Percentiles rank a stretch among this genome's conserved stretches.
Evolutionary conservation across 108 stramenopile species (phyloP).

Genomic region (Fragilaria radians): DNA sequence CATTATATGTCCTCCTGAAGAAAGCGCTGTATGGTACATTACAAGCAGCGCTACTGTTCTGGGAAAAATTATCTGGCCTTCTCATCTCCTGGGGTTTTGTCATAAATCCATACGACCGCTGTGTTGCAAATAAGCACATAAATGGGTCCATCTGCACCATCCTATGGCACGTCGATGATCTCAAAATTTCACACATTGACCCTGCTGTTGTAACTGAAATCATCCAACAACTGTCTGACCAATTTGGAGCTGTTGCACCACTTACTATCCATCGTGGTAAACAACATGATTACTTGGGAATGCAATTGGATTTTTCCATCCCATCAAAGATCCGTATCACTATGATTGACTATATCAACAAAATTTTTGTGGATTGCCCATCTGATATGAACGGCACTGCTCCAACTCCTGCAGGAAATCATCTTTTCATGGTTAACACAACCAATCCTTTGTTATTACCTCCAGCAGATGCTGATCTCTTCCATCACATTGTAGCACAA

Average conservation of each 20-base stretch:
- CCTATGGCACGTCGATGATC: too few relatives aligned
- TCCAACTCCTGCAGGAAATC: slow-evolving; percentile 21
- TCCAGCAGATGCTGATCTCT: background rate
- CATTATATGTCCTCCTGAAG: slow-evolving; percentile 14
- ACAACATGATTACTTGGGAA: slow-evolving; percentile 31
- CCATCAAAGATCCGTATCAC: slow-evolving; percentile 2
- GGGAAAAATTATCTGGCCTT: background rate
- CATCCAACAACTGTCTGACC: slow-evolving; percentile 2
- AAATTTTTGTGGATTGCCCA: slow-evolving; percentile 10
- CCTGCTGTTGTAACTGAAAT: slow-evolving; percentile 4
- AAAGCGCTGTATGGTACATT: slow-evolving; percentile 22
- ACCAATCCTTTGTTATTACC: background rate
- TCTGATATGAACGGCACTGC: slow-evolving; percentile 9
- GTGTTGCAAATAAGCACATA: slow-evolving; percentile 26
- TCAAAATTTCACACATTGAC: slow-evolving; percentile 25
- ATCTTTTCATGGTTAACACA: slow-evolving; percentile 30
- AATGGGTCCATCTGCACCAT: slow-evolving; percentile 14
- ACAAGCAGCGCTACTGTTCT: slow-evolving; percentile 15
- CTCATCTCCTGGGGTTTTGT: slow-evolving; percentile 18
- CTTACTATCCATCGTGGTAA: slow-evolving; percentile 6
- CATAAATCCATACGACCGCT: slow-evolving; percentile 36
- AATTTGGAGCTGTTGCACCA: slow-evolving; percentile 12
- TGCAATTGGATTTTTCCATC: slow-evolving; percentile 16
- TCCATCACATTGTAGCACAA: slow-evolving; percentile 6
- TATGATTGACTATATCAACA: slow-evolving; percentile 14